Percentiles rank a stretch among this genome's conserved stretches.
These are phyloP conservation scores for Monosporozyma solicola DNA, from an alignment of 805 yeast species.

Conservation along the genomic window DNA sequence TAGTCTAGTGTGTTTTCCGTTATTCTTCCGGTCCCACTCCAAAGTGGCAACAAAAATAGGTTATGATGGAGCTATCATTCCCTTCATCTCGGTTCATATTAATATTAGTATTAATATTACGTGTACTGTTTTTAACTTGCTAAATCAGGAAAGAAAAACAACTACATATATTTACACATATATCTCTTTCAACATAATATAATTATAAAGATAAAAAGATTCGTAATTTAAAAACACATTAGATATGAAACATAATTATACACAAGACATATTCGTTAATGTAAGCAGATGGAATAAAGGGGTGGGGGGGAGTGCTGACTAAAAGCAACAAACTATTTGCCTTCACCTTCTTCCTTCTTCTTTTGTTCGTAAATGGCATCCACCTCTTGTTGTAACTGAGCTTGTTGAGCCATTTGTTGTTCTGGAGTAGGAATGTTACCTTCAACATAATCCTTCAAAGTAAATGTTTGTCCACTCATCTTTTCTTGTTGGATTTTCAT, in stretches of 20 bases:
- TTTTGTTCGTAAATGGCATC: slow-evolving; percentile 27
- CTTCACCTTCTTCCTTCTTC: slow-evolving; percentile 8
- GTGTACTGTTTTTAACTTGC: too few species aligned
- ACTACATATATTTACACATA: too few species aligned
- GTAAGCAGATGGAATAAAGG: not conserved
- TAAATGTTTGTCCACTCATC: slow-evolving; percentile 72
- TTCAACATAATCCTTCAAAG: slow-evolving; percentile 75
- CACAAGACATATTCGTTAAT: not conserved
- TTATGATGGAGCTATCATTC: too few species aligned
- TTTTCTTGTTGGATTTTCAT: slow-evolving; percentile 62
- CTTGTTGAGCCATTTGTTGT: slow-evolving; percentile 40
- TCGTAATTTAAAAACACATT: too few species aligned
- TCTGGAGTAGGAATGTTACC: slow-evolving; percentile 77
- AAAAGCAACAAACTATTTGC: not conserved
- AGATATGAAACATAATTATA: not conserved
- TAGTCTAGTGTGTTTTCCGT: too few species aligned
- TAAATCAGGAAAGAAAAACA: too few species aligned
- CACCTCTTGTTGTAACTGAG: slow-evolving; percentile 35
- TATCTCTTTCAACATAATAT: too few species aligned
- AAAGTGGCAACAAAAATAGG: too few species aligned
- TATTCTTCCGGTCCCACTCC: too few species aligned
- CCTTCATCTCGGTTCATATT: too few species aligned
- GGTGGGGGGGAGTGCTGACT: not conserved
- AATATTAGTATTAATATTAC: too few species aligned
- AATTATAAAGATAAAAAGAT: too few species aligned